Evolutionary conservation across 2,329 filamentous ascomycete genomes (phyloP), one percentile per base, ranked within the genome.

Genomic region (Neofusicoccum kwambonambiense): DNA sequence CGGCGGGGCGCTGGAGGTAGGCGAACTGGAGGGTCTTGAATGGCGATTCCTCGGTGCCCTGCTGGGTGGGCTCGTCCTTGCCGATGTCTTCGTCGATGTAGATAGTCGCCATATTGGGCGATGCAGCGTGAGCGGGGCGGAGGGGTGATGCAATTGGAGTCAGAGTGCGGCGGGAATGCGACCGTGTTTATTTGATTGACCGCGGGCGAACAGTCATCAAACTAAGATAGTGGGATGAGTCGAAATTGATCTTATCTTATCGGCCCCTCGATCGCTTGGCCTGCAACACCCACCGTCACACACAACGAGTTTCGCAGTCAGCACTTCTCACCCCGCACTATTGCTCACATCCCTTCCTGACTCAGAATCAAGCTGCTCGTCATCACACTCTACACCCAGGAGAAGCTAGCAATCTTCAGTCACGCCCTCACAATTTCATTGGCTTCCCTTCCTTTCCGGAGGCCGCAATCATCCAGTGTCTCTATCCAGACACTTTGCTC

Each of bases 1-100:
- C 81, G 64, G 87, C 83, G 70, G 86, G 81, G 77, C 89, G 86
- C 78, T 90, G 87, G 73, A 93, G 84, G 78, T 92, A 90, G 68
- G 92, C 93, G 74, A 88, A 88, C 69, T 89, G 83, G 47, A 96
- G 86, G 45, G 90, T 88, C 83, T 96, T 94, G 86, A 89, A 96
- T 56, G 93, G 92, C 70, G 88, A 85, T 67, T 83, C 80, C 77
- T 93, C 86, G 69, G 88, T 85, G 74, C 92, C 92, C 82, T 69
- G 87, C 86, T 66, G 84, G 76, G 70, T 86, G 76, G 65, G 78
- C 73, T 90, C 87, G 79, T 95, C 93, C 71, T 84, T 81, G 72
- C 93, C 93, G 70, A 84, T 84, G 71, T 92, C 90, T 75, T 92
- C 90, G 82, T 96, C 92, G 74, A 96, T 85, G 81, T 93, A 92